Percentiles rank a stretch among this genome's conserved stretches.
Conservation (phyloP, 2,329 filamentous ascomycete species). For the Aspergillus hortae region DNA sequence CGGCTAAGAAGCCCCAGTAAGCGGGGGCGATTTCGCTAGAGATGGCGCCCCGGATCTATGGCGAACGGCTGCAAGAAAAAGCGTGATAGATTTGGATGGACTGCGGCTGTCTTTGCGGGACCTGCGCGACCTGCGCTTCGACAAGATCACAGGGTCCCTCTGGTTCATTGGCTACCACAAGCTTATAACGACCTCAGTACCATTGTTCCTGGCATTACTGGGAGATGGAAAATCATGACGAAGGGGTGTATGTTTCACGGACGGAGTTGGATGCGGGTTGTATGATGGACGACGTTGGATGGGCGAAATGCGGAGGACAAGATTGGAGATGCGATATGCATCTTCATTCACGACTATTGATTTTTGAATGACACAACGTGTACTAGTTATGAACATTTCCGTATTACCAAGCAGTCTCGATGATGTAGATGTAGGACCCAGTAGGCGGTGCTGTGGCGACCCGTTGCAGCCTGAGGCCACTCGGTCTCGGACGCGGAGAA, state of each 20-base stretch:
- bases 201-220: constrained; percentile 1
- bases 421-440: neutral
- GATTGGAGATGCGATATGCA: neutral
- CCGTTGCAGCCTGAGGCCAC: constrained; percentile 22
- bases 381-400: neutral
- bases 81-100: neutral
- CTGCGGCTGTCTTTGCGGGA: neutral
- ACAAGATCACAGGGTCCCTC: neutral
- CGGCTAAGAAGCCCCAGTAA: constrained; percentile 49
- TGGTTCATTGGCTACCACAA: no score
- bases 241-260: neutral
- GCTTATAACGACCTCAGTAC: neutral
- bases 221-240: constrained; percentile 3
- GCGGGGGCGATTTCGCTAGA: constrained; percentile 2
- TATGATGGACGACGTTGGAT: neutral
- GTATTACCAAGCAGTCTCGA: neutral
- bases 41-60: neutral
- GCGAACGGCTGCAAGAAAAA: neutral
- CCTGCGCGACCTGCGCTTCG: neutral
- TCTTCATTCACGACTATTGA: neutral
- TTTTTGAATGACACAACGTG: neutral
- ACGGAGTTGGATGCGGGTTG: neutral
- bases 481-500: constrained; percentile 27
- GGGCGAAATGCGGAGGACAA: neutral
- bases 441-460: neutral